Conservation (phyloP, 306 rosid genomes). For the Glycine latifolia region DNA sequence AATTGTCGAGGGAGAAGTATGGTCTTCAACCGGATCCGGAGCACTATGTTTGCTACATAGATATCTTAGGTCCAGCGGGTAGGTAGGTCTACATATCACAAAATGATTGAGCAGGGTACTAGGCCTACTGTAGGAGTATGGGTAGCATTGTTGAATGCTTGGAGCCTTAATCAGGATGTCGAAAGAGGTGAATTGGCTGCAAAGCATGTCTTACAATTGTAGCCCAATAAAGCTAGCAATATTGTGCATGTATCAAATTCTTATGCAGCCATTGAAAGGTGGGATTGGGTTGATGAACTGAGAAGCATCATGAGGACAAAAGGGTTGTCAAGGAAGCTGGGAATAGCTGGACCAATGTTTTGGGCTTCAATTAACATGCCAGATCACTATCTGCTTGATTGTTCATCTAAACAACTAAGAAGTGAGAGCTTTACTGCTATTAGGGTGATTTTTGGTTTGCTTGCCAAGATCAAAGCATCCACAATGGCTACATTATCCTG, state of each 20-base stretch:
- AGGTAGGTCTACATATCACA: conserved; percentile 53
- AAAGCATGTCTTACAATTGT: conserved; percentile 57
- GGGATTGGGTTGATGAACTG: conserved; percentile 67
- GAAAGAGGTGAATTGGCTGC: conserved; percentile 68
- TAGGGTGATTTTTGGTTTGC: conserved; percentile 1
- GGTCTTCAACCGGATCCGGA: conserved; percentile 59
- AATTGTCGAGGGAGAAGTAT: conserved; percentile 53
- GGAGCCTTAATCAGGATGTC: conserved; percentile 58
- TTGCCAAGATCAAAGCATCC: background rate
- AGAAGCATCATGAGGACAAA: conserved; percentile 60
- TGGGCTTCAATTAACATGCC: conserved; percentile 37
- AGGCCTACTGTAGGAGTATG: conserved; percentile 57
- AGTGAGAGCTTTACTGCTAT: background rate
- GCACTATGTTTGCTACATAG: conserved; percentile 68
- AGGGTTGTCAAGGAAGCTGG: conserved; percentile 70
- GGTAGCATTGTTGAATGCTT: conserved; percentile 70
- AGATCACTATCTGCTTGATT: conserved; percentile 40
- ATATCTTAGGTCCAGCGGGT: conserved; percentile 67
- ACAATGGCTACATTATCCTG: background rate
- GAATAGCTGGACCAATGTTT: conserved; percentile 59
- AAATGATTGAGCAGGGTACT: conserved; percentile 51
- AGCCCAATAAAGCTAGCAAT: conserved; percentile 60
- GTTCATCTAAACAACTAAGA: conserved; percentile 10
- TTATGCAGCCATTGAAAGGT: conserved; percentile 69
- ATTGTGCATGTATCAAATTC: conserved; percentile 62